Evolutionary conservation across 352 stramenopile species (phyloP), one percentile per base, ranked within the genome.

Genomic region (Phytophthora pisi): DNA sequence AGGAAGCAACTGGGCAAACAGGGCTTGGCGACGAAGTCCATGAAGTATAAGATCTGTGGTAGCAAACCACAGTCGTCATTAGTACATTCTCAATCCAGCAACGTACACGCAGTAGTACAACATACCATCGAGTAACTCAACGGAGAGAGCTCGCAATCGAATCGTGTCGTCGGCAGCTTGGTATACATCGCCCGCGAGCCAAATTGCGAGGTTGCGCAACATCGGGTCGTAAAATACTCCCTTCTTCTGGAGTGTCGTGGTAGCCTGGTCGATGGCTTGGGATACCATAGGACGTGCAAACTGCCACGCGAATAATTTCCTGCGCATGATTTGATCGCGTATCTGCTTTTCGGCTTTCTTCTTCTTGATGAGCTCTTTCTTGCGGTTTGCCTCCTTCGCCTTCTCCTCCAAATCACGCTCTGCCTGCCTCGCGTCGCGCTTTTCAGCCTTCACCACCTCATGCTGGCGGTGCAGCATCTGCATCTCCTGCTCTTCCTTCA

Each of bases 401-500:
- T 82, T 81, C 6, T 77, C 69, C 51, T 92, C 85, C 30, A 92
- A 64, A 55, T 81, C 75, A 9, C 64, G 71, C 49, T 91, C 78
- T 23, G 67, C 58, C 11, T 75, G 70, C 16, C 65, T 79, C 3
- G 28, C 66, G 23, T 91, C 79, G 8, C 56, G 46, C 55, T 91
- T 91, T 49, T 77, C 63, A 2, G 51, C 65, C n/a, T 82, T 58
- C 28, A 93, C 60, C 10, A 81, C 31, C 10, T 77, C 69, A 15
- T 77, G 77, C 28, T 86, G 66, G 11, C 63, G 49, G 16, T 79
- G 51, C 10, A 93, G 69, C 34, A 76, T 65, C 28, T 61, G 57
- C 54, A 94, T 84, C 56, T 95, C 87, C 26, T 86, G 61, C 28
- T 96, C 87, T 45, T 93, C 80, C 40, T 89, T 86, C 18, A 96